A percentile compares a stretch with the other conserved stretches of the same genome.
phyloP scores from a whole-genome alignment of 495 filamentous ascomycete species.

The Achaetomiella virescens region DNA sequence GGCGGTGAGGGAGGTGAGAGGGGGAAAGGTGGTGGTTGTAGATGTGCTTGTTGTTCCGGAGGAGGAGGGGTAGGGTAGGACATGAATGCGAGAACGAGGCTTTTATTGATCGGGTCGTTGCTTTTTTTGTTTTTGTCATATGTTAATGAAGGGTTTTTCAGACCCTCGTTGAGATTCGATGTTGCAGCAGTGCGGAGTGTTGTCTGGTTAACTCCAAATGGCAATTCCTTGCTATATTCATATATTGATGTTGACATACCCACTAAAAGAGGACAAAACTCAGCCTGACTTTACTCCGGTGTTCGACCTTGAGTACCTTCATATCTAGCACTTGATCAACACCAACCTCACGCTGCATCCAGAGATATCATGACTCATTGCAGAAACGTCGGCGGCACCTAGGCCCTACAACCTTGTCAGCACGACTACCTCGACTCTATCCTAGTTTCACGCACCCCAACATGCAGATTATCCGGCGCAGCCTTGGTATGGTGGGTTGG shows the following conservation, averaged over 20 bases:
- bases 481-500: constrained; percentile 42
- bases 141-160: too few relatives aligned
- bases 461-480: constrained; percentile 40
- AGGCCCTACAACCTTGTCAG: background rate
- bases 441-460: constrained; percentile 36
- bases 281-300: too few relatives aligned
- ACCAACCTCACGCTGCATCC: background rate
- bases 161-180: too few relatives aligned
- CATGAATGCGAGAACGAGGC: background rate
- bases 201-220: too few relatives aligned
- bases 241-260: too few relatives aligned
- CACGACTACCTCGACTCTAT: background rate
- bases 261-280: too few relatives aligned
- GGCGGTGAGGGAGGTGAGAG: background rate
- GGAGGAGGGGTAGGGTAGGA: background rate
- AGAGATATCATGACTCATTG: background rate
- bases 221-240: too few relatives aligned
- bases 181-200: too few relatives aligned
- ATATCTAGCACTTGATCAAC: too few relatives aligned
- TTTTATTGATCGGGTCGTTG: too few relatives aligned
- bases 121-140: too few relatives aligned
- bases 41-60: background rate
- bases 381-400: constrained; percentile 9
- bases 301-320: too few relatives aligned
- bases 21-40: background rate